A percentile compares a stretch with the other conserved stretches of the same genome.
phyloP scores from a whole-genome alignment of 164 flowering plant genomes.

The Protea cynaroides region DNA sequence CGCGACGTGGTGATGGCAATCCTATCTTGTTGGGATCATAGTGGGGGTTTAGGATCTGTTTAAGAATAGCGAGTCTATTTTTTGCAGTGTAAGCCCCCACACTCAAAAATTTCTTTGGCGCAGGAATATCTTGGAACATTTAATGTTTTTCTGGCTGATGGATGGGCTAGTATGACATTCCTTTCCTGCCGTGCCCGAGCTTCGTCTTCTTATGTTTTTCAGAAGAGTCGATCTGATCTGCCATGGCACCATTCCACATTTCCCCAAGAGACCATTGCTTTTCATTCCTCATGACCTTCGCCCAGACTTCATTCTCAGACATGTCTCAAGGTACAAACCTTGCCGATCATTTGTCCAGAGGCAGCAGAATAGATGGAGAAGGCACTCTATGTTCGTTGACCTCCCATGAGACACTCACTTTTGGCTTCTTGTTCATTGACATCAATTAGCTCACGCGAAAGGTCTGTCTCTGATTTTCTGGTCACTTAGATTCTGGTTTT shows the following conservation, averaged over 20 bases:
- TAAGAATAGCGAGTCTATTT: constrained; percentile 23
- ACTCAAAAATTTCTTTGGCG: constrained; percentile 91
- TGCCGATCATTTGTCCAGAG: constrained; percentile 37
- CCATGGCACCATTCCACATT: constrained; percentile 59
- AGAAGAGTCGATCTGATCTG: constrained; percentile 60
- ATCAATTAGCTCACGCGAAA: constrained; percentile 63
- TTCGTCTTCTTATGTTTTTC: constrained; percentile 49
- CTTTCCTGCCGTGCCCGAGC: constrained; percentile 57
- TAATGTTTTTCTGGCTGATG: constrained; percentile 53
- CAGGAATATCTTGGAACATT: constrained; percentile 81
- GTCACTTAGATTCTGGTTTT: constrained; percentile 51
- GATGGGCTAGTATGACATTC: constrained; percentile 59
- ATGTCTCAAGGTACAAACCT: constrained; percentile 42
- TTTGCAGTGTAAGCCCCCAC: constrained; percentile 50
- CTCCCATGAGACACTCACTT: constrained; percentile 66
- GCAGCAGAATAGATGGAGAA: constrained; percentile 59
- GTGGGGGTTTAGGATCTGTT: constrained; percentile 19
- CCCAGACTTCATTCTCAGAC: constrained; percentile 42
- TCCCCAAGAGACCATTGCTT: constrained; percentile 47
- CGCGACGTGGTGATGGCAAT: constrained; percentile 12
- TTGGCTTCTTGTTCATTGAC: constrained; percentile 79
- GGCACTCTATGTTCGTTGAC: constrained; percentile 51
- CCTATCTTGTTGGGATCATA: constrained; percentile 14
- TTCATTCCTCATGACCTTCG: constrained; percentile 54
- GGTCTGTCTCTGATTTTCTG: constrained; percentile 81